Base-by-base conservation (phyloP, 768 basidiomycete genomes). In the Boletus sp. region DNA sequence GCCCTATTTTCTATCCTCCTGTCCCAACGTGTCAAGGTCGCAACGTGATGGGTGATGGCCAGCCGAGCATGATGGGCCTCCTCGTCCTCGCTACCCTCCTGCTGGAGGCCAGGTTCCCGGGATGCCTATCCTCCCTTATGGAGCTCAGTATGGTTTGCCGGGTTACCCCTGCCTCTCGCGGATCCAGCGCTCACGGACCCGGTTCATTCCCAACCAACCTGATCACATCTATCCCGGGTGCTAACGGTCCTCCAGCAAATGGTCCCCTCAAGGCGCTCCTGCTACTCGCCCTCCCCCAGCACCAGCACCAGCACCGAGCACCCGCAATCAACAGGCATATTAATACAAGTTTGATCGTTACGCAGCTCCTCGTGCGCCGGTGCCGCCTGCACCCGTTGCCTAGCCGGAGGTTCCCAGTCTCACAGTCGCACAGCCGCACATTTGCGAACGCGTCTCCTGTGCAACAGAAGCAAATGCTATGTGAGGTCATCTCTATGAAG, bases 401-500 rank as follows among this genome's bases (percentile, higher is more conserved):
- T 67, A 81, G 52, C 69, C 80, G 4, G 80, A 81, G 18, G 77
- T 80, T 42, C 76, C 86, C 24, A 74, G 76, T 56, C 81, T 92
- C 57, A 85, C 83, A 47, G 77, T 91, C 24, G 80, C 85, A n/a
- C n/a, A n/a, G n/a, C n/a, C n/a, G n/a, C 67, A 67, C 80, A 11
- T 78, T 90, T 58, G 82, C 82, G 42, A 79, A 67, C 59, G 84
- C 84, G 20, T 74, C 80, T 47, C 83, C 86, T 36, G 77, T 80
- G 72, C 96, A 98, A 75, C 94, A 98, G 84, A 99, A 99, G 81
- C 96, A 99, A 75, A 94, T 98, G 89, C 81, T 99, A 48, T 97
- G 96, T 65, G 96, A 99, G 76, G 85, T 90, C 49, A 85, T 98
- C 64, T 98, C 97, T 78, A 87, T 96, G 83, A 89, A 85, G 71